phyloP scores from a whole-genome alignment of 768 basidiomycete species.

The Galerina marginata region DNA sequence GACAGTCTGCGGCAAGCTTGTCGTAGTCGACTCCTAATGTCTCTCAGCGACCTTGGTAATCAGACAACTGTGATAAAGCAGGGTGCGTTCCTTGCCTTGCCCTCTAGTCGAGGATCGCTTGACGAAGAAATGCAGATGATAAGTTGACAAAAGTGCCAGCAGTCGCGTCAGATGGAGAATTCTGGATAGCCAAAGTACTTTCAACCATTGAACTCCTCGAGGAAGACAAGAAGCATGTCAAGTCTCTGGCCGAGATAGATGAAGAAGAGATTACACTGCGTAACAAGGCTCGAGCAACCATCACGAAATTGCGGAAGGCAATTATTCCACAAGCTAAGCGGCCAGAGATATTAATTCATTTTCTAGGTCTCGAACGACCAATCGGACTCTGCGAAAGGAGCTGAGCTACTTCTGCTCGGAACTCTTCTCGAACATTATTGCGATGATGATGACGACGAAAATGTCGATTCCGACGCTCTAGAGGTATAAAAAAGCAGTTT shows the following conservation, averaged over 20 bases:
- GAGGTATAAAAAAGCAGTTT: constrained; percentile 51
- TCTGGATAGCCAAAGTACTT: constrained; percentile 79
- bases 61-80: constrained; percentile 57
- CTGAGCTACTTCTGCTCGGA: constrained; percentile 72
- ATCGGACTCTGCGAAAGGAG: constrained; percentile 67
- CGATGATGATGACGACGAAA: constrained; percentile 56
- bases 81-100: constrained; percentile 41
- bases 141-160: constrained; percentile 61
- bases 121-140: constrained; percentile 38
- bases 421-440: constrained; percentile 77
- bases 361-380: constrained; percentile 30
- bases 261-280: constrained; percentile 58
- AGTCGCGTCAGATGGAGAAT: constrained; percentile 72
- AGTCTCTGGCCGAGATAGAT: constrained; percentile 53
- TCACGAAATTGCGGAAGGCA: constrained; percentile 53
- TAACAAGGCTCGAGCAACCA: constrained; percentile 47
- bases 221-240: constrained; percentile 72
- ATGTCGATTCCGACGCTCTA: constrained; percentile 54
- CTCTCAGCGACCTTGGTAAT: constrained; percentile 74
- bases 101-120: not conserved
- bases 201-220: constrained; percentile 60
- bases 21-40: constrained; percentile 71
- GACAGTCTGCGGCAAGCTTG: constrained; percentile 72
- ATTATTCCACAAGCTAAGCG: not conserved
- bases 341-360: not conserved